Percentiles rank a stretch among this genome's conserved stretches.
Evolutionary conservation across 139 green algal genomes (phyloP).

Genomic region (Cymbomonas tetramitiformis): DNA sequence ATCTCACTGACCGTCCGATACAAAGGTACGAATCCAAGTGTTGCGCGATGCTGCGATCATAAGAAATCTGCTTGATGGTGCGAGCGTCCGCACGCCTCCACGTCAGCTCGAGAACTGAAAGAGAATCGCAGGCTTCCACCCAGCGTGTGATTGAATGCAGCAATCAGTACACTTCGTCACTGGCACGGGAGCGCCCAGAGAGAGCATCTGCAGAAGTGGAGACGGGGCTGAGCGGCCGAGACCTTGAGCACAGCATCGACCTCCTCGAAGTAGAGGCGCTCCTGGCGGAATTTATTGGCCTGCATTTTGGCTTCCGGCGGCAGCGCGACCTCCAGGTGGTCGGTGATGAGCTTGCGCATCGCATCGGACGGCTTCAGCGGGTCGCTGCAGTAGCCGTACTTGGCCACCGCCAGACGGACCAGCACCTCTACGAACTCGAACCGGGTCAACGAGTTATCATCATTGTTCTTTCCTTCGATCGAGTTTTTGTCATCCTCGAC

Average conservation of each 20-base stretch:
- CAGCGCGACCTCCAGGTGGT: conserved; percentile 1
- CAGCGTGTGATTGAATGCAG: no score
- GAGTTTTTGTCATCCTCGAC: neutral
- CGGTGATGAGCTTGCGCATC: neutral
- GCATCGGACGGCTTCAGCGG: neutral
- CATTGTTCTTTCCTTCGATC: neutral
- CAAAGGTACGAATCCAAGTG: no score
- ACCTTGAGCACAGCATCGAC: neutral
- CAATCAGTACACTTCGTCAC: no score
- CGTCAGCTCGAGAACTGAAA: no score
- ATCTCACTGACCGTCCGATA: no score
- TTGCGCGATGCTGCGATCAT: no score
- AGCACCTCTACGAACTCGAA: neutral
- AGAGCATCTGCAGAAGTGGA: no score
- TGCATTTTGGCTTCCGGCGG: neutral
- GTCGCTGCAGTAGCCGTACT: neutral
- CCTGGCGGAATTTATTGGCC: neutral
- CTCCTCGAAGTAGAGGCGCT: neutral
- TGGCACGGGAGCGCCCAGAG: no score
- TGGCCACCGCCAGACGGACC: neutral
- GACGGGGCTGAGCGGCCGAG: no score
- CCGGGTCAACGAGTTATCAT: neutral
- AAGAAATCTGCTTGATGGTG: no score
- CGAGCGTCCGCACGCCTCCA: no score
- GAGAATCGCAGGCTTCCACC: no score